Base-by-base conservation (phyloP, 2,329 filamentous ascomycete genomes). In the Colletotrichum musae region DNA sequence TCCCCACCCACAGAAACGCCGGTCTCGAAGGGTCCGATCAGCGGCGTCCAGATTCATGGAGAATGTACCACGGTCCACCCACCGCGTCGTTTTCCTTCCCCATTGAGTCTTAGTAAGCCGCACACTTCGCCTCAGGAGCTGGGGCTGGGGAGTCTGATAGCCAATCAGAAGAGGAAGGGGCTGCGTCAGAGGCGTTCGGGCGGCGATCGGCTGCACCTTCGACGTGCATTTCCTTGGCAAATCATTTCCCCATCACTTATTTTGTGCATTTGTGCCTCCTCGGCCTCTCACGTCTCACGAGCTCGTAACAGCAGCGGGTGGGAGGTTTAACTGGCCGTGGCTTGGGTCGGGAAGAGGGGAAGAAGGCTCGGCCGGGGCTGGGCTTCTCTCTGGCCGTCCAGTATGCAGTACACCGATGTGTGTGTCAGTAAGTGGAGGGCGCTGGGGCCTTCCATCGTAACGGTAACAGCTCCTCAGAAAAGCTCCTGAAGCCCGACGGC, bases 21-120 rank as follows among this genome's bases (percentile, higher is more conserved):
- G 32, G 53, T 58, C 52, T 16, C 24, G 28, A 50, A 66, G 66
- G 61, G 66, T 69, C 66, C 54, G 61, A 69, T 69, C 61, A 39
- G 66, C 66, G 54, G 47, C 65, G 61, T 65, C 65, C 24, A 64
- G 48, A 65, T 56, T 41, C 18, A 24, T 12, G 52, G 43, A 57
- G 53, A 45, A 58, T 50, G n/a, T 21, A 9, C 28, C 28, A 10
- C 32, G 10, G 21, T 24, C 21, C 21, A 24, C 21, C 21, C 21
- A 24, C 21, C 21, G 21, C 21, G 3, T 24, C 21, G 9, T 2
- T 12, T 36, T 36, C 32, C 32, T 36, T 36, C 32, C 9, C 32
- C 1, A 36, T 36, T 36, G 9, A 36, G 32, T 18, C 18, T 21
- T n/a, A 21, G 18, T 48, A 18, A 48, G 45, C 45, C n/a, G 45